Evolutionary conservation across 2,329 filamentous ascomycete species (phyloP).

Genomic region (Pyrenochaeta sp.): DNA sequence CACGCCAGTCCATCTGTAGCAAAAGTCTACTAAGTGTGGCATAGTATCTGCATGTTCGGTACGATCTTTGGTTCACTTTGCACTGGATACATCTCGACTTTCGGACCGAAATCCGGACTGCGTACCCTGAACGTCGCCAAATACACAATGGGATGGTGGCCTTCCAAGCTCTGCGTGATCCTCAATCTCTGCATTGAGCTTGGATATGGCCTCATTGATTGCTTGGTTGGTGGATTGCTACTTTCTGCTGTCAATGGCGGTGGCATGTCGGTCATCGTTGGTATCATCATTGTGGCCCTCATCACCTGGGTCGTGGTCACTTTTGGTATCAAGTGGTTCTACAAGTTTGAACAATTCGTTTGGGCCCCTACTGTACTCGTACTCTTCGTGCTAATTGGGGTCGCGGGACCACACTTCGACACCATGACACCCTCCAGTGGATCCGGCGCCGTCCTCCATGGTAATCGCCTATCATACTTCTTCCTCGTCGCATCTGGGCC

Average conservation of each 20-base stretch:
- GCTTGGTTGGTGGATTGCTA: conserved; percentile 68
- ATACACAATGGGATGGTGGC: conserved; percentile 71
- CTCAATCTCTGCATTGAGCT: conserved; percentile 65
- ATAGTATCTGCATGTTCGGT: conserved; percentile 28
- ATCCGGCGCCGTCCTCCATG: conserved; percentile 59
- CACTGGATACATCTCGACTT: conserved; percentile 34
- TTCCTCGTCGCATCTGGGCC: conserved; percentile 70
- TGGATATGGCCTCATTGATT: conserved; percentile 66
- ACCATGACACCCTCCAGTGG: conserved; percentile 58
- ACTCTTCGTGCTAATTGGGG: conserved; percentile 37
- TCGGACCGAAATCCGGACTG: conserved; percentile 28
- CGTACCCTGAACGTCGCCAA: conserved; percentile 52
- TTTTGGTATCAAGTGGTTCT: conserved; percentile 37
- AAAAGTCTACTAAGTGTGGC: not conserved
- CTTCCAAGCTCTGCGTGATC: conserved; percentile 64
- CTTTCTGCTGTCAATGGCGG: conserved; percentile 66
- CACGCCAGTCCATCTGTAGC: not conserved
- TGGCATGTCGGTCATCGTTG: conserved; percentile 65
- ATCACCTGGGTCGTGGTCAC: conserved; percentile 34
- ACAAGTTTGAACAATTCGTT: conserved; percentile 35
- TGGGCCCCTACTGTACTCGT: conserved; percentile 36
- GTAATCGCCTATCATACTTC: conserved; percentile 71
- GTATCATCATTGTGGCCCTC: conserved; percentile 65
- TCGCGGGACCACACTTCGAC: conserved; percentile 60
- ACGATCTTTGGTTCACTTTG: conserved; percentile 32